Conservation (phyloP, 352 stramenopile genomes). For the Globisporangium apiculatum region DNA sequence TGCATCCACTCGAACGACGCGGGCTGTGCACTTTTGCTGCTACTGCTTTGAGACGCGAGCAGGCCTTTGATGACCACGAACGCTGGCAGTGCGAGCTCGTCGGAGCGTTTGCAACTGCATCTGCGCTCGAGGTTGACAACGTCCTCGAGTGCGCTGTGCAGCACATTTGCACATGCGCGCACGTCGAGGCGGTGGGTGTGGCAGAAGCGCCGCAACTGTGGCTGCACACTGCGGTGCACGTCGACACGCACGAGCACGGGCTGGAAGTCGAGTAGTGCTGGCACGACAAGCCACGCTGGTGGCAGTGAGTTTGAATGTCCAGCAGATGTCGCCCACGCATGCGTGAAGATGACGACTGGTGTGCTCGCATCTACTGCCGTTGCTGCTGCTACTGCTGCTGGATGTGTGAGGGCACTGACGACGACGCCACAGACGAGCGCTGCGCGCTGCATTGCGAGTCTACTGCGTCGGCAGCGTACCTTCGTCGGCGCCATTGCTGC, state of each 20-base stretch:
- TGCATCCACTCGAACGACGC: conserved; percentile 23
- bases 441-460: neutral
- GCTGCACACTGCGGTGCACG: conserved; percentile 11
- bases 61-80: conserved; percentile 39
- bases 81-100: conserved; percentile 10
- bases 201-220: conserved; percentile 39
- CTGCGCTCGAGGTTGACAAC: conserved; percentile 22
- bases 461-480: neutral
- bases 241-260: conserved; percentile 32
- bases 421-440: neutral
- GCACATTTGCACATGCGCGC: conserved; percentile 14
- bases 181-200: conserved; percentile 20
- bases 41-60: conserved; percentile 6
- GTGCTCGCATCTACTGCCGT: neutral
- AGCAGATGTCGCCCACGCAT: neutral
- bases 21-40: neutral
- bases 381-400: neutral
- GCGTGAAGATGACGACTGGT: conserved; percentile 9
- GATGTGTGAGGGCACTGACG: neutral
- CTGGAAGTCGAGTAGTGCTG: conserved; percentile 46
- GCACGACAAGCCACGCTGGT: conserved; percentile 22
- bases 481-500: too few relatives aligned
- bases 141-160: conserved; percentile 19
- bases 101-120: conserved; percentile 9
- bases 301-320: neutral